These are phyloP conservation scores for Sambucus nigra DNA, from an alignment of 129 eudicot genomes.

Conservation along the genomic window DNA sequence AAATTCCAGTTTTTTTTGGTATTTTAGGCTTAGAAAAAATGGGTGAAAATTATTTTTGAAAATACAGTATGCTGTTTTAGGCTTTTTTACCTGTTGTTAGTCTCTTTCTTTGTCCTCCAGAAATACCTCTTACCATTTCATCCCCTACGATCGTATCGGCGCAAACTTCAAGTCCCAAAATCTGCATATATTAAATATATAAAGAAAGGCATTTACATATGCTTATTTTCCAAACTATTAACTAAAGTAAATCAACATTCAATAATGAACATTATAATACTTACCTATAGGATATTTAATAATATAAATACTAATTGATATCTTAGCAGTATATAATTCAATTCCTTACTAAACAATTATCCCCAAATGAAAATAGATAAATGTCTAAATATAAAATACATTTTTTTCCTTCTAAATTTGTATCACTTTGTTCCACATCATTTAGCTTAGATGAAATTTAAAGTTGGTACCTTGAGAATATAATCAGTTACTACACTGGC, in stretches of 20 bases:
- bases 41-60: background rate
- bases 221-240: constrained; percentile 7
- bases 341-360: no score
- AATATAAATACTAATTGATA: no score
- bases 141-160: constrained; percentile 24
- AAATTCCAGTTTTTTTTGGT: no score
- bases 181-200: background rate
- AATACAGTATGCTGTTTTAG: background rate
- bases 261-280: no score
- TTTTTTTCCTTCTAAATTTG: no score
- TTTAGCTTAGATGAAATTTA: constrained; percentile 8
- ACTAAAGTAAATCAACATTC: no score
- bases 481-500: constrained; percentile 19
- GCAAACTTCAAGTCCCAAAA: constrained; percentile 24
- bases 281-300: no score
- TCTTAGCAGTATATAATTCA: no score
- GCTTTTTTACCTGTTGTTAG: constrained; percentile 18
- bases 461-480: constrained; percentile 9
- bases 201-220: background rate
- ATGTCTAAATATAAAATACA: no score
- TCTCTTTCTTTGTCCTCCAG: constrained; percentile 27
- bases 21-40: no score
- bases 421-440: no score
- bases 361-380: no score
- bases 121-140: constrained; percentile 20